These are phyloP conservation scores for Kuraishia hungarica DNA, from an alignment of 805 yeast genomes.

Conservation along the genomic window DNA sequence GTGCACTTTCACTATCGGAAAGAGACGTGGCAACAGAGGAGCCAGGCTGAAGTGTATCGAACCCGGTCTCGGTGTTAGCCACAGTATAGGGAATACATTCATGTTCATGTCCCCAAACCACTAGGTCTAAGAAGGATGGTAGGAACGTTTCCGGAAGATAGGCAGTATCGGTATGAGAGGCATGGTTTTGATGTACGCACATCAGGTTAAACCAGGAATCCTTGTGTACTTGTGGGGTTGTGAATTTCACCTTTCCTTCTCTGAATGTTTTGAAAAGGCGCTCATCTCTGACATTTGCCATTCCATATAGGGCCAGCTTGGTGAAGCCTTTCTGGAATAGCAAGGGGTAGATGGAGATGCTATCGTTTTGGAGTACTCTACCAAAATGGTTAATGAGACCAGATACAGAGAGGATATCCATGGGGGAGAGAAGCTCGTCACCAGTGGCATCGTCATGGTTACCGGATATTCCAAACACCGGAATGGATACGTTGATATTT, in stretches of 20 bases:
- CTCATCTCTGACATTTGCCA: constrained; percentile 87
- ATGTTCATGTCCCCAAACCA: constrained; percentile 98
- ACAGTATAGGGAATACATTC: constrained; percentile 75
- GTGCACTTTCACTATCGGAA: constrained; percentile 73
- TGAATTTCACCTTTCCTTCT: constrained; percentile 71
- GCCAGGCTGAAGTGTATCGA: constrained; percentile 85
- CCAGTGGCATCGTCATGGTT: constrained; percentile 98
- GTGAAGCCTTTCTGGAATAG: constrained; percentile 78
- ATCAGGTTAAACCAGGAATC: constrained; percentile 78
- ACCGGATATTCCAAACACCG: constrained; percentile 88
- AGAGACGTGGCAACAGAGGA: constrained; percentile 90
- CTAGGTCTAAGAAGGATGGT: constrained; percentile 74
- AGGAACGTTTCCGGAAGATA: constrained; percentile 79
- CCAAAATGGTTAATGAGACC: constrained; percentile 92
- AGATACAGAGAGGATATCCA: constrained; percentile 73
- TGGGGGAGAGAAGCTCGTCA: constrained; percentile 68
- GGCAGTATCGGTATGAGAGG: constrained; percentile 70
- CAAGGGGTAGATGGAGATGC: constrained; percentile 66
- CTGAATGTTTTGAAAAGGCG: constrained; percentile 74
- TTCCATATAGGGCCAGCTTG: constrained; percentile 77
- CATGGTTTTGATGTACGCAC: constrained; percentile 89
- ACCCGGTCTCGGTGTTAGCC: constrained; percentile 49
- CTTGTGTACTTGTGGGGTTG: constrained; percentile 50
- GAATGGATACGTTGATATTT: constrained; percentile 79
- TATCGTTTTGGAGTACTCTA: constrained; percentile 64